Evolutionary conservation across 1,284 basidiomycete genomes (phyloP), one percentile per base, ranked within the genome.

Genomic region (Heliocybe sulcata): DNA sequence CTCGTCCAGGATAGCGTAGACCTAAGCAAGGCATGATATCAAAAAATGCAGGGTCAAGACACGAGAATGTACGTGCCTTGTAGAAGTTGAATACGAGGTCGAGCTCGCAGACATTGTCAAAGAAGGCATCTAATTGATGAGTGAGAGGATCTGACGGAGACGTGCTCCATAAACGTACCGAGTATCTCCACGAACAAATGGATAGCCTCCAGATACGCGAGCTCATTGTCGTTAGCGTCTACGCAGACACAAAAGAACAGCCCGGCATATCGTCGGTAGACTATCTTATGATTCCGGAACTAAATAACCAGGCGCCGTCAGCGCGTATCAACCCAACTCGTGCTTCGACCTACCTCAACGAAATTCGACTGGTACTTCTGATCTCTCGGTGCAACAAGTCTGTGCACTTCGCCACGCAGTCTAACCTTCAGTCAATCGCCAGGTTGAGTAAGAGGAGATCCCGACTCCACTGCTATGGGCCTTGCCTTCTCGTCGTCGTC

Each of bases 361-460:
- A 99, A 99, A 72, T 99, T 99, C 56, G 93, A 96, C 71, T 99
- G 97, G 62, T 98, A 96, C 71, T 98, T 98, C 76, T 98, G 95
- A 71, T 99, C 96, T 59, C 96, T 74, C n/a, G 95, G 94, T 0
- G 96, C 96, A 19, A 99, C 91, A 58, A 98, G 71, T 45, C 96
- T 80, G 68, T 98, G 96, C 1, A 99, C 95, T 69, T 99, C 96
- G 22, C 94, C 95, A 35, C 94, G 81, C 55, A 98, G 77, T 54
- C 93, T 83, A 55, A 95, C 89, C 92, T 96, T 42, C 6, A 64
- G 27, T 49, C 20, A 49, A 26, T 8, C 10, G 26, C 31, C 11
- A 47, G 42, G 26, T 27, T 8, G 14, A 42, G 55, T 51, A 22
- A 55, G 35, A 49, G 27, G 14, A 4, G 23, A 49, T 49, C 47